These are phyloP conservation scores for Aspergillus novoparasiticus DNA, from an alignment of 2,329 filamentous ascomycete genomes.

Conservation along the genomic window DNA sequence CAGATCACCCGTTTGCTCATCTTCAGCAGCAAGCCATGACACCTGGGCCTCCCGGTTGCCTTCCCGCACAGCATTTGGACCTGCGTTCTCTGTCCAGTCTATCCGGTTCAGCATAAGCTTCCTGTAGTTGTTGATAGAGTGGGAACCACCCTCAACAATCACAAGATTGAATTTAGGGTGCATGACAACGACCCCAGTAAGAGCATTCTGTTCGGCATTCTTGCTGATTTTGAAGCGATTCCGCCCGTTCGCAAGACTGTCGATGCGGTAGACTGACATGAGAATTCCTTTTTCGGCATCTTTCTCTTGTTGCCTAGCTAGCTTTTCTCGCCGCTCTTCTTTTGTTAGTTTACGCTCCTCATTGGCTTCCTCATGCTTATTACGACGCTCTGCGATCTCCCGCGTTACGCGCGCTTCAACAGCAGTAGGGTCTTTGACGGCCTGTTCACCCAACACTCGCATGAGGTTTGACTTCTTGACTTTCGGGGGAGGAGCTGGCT, in stretches of 20 bases:
- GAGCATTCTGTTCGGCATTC: constrained; percentile 84
- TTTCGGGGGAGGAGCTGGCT: constrained; percentile 88
- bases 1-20: constrained; percentile 70
- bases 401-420: constrained; percentile 92
- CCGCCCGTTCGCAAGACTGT: constrained; percentile 85
- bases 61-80: constrained; percentile 60
- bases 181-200: constrained; percentile 90
- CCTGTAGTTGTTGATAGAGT: constrained; percentile 81
- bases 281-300: constrained; percentile 86
- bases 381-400: constrained; percentile 84
- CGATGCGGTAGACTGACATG: constrained; percentile 85
- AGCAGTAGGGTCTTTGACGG: constrained; percentile 94
- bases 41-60: constrained; percentile 65
- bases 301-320: constrained; percentile 78
- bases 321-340: constrained; percentile 82
- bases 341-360: constrained; percentile 85
- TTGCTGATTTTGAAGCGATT: constrained; percentile 91
- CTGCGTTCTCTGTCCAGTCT: constrained; percentile 88
- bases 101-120: constrained; percentile 94
- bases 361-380: constrained; percentile 77
- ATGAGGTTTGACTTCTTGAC: constrained; percentile 98
- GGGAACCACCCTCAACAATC: constrained; percentile 85
- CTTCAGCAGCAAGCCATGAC: constrained; percentile 76
- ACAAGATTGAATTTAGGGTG: constrained; percentile 87
- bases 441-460: constrained; percentile 89